Evolutionary conservation across 768 basidiomycete genomes (phyloP).

Genomic region (Megacollybia marginata): DNA sequence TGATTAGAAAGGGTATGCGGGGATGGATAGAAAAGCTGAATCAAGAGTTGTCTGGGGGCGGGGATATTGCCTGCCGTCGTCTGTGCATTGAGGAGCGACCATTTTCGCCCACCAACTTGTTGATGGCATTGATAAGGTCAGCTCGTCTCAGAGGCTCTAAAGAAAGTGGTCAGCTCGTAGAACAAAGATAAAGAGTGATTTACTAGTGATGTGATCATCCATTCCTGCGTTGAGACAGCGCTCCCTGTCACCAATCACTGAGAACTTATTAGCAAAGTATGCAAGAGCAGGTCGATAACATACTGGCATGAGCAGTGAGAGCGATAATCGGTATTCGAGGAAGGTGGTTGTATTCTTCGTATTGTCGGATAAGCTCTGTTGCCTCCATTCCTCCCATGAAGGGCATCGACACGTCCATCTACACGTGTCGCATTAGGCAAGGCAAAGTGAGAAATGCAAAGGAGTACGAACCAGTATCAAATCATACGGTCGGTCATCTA

Average conservation of each 20-base stretch:
- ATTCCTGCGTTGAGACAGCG: constrained; percentile 72
- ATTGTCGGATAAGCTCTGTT: constrained; percentile 83
- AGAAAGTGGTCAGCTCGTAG: constrained; percentile 58
- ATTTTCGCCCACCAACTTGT: constrained; percentile 38
- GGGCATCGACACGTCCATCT: constrained; percentile 99
- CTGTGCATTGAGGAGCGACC: background rate
- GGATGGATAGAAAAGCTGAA: too few relatives aligned
- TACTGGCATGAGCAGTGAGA: constrained; percentile 93
- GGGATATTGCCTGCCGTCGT: too few relatives aligned
- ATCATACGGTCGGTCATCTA: constrained; percentile 72
- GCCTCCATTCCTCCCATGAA: constrained; percentile 99
- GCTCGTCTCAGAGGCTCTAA: constrained; percentile 73
- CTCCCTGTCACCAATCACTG: constrained; percentile 87
- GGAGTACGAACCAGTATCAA: constrained; percentile 71
- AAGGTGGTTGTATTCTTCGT: constrained; percentile 67
- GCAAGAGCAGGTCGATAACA: constrained; percentile 25
- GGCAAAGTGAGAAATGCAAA: background rate
- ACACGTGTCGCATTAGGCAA: constrained; percentile 3
- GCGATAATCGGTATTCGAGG: constrained; percentile 88
- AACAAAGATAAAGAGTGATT: background rate
- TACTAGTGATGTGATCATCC: constrained; percentile 33
- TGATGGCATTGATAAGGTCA: constrained; percentile 76
- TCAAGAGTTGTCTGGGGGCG: constrained; percentile 5
- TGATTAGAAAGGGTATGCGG: too few relatives aligned
- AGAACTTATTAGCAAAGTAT: background rate